Percentiles rank a stretch among this genome's conserved stretches.
Conservation (phyloP, 495 filamentous ascomycete species). For the Xylaria cubensis region DNA sequence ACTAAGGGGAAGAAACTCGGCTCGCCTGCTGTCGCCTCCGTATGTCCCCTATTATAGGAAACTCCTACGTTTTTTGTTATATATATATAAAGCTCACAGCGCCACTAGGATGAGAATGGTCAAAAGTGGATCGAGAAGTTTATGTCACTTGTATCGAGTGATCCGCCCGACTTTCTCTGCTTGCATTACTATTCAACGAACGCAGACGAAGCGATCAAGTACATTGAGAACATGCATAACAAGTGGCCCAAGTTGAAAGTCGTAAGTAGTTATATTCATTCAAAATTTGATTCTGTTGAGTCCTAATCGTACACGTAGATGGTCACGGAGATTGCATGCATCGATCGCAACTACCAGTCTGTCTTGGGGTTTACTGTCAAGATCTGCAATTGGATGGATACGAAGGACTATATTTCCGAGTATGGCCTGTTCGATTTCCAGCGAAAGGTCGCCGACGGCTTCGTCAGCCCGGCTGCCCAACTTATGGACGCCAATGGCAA, state of each 20-base stretch:
- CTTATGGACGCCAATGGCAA: conserved; percentile 53
- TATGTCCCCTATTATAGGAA: conserved; percentile 20
- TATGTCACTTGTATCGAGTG: conserved; percentile 45
- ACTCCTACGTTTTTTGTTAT: neutral
- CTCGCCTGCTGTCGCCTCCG: conserved; percentile 39
- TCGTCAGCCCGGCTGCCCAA: conserved; percentile 55
- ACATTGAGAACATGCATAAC: conserved; percentile 43
- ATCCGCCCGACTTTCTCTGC: conserved; percentile 51
- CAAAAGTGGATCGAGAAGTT: conserved; percentile 52
- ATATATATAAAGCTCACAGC: conserved; percentile 18
- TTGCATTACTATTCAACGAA: conserved; percentile 56
- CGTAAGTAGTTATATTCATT: conserved; percentile 26
- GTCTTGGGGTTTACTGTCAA: conserved; percentile 51
- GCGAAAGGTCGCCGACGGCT: conserved; percentile 48
- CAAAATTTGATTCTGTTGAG: neutral
- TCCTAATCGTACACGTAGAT: conserved; percentile 34
- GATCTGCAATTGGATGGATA: conserved; percentile 54
- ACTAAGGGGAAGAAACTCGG: conserved; percentile 50
- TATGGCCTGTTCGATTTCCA: conserved; percentile 58
- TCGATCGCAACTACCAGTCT: conserved; percentile 43
- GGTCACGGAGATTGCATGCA: conserved; percentile 54
- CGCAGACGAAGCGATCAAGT: conserved; percentile 41
- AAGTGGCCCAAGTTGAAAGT: conserved; percentile 41
- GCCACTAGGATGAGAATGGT: conserved; percentile 43
- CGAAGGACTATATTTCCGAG: conserved; percentile 49